Evolutionary conservation across 352 stramenopile species (phyloP).

Genomic region (Globisporangium iwayamae): DNA sequence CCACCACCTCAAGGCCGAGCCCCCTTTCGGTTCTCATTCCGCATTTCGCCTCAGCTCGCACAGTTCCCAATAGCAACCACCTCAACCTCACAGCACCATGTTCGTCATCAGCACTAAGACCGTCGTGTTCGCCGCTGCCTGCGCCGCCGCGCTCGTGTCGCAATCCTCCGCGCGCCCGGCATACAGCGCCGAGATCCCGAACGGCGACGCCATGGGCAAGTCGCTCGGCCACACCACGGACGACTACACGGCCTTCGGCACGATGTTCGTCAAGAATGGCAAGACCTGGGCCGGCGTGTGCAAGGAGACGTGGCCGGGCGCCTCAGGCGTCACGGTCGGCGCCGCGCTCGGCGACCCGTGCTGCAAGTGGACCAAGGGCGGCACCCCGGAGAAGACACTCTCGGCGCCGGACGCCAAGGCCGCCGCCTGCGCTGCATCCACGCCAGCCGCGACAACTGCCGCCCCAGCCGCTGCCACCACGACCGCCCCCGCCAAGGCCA

Average conservation of each 20-base stretch:
- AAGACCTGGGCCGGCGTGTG: conserved; percentile 38
- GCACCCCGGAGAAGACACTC: conserved; percentile 31
- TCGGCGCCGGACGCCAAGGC: conserved; percentile 30
- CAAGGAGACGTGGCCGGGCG: conserved; percentile 35
- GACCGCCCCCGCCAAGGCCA: conserved; percentile 19
- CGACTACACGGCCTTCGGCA: conserved; percentile 47
- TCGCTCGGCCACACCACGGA: conserved; percentile 28
- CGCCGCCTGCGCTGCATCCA: conserved; percentile 26
- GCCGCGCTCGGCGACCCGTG: conserved; percentile 48
- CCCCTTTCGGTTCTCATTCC: conserved; percentile 11
- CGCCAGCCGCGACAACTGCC: conserved; percentile 18
- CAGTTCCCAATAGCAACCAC: not conserved
- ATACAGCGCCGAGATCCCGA: conserved; percentile 32
- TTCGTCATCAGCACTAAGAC: conserved; percentile 10
- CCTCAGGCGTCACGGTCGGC: conserved; percentile 32
- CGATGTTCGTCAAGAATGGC: conserved; percentile 33
- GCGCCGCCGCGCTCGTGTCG: conserved; percentile 4
- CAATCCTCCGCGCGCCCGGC: not conserved
- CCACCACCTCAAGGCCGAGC: not conserved
- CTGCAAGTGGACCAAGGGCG: conserved; percentile 43
- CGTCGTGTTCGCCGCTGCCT: conserved; percentile 6
- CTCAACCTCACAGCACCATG: conserved; percentile 5
- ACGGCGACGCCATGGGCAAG: conserved; percentile 42
- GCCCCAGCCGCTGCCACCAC: conserved; percentile 14
- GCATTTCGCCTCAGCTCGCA: conserved; percentile 1